phyloP scores from a whole-genome alignment of 371 early-diverging fungal genomes.

The Syncephalastrum racemosum region DNA sequence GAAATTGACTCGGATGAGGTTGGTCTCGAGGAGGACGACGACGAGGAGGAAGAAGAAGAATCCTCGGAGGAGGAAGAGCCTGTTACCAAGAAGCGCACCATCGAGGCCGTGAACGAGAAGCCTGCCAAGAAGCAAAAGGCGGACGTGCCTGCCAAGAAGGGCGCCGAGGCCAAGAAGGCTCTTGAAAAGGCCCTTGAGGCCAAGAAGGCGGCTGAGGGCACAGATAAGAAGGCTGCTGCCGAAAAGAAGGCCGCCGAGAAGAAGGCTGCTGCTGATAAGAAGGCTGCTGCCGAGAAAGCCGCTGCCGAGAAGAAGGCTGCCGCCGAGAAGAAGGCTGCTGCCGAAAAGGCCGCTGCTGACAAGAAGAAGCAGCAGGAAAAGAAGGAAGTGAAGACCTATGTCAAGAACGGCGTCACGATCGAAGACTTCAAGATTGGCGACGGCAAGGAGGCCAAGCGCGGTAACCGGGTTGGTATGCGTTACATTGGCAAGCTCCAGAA shows the following conservation, averaged over 20 bases:
- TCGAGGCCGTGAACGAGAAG: constrained; percentile 25
- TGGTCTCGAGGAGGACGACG: constrained; percentile 6
- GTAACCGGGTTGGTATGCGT: constrained; percentile 80
- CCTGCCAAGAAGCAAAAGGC: constrained; percentile 24
- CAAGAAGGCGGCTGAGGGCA: constrained; percentile 41
- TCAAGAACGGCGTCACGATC: constrained; percentile 65
- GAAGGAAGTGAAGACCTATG: constrained; percentile 24
- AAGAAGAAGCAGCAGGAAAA: constrained; percentile 20
- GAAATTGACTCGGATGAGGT: constrained; percentile 21
- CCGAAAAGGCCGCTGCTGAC: constrained; percentile 1
- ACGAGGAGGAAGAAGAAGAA: constrained; percentile 17
- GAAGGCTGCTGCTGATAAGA: no score
- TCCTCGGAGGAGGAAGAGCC: constrained; percentile 27
- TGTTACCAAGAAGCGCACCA: constrained; percentile 34
- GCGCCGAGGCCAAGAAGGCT: constrained; percentile 12
- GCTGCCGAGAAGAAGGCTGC: no score
- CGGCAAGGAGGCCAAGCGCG: constrained; percentile 77
- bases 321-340: no score
- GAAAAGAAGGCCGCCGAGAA: constrained; percentile 10
- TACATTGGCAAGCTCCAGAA: constrained; percentile 84
- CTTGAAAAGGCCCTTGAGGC: constrained; percentile 11
- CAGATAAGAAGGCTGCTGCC: constrained; percentile 35
- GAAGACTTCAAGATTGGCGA: constrained; percentile 78
- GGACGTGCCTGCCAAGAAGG: constrained; percentile 45
- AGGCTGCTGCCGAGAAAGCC: no score